A percentile compares a stretch with the other conserved stretches of the same genome.
phyloP scores from a whole-genome alignment of 169 alveolate species.

The Cryptosporidium ubiquitum region DNA sequence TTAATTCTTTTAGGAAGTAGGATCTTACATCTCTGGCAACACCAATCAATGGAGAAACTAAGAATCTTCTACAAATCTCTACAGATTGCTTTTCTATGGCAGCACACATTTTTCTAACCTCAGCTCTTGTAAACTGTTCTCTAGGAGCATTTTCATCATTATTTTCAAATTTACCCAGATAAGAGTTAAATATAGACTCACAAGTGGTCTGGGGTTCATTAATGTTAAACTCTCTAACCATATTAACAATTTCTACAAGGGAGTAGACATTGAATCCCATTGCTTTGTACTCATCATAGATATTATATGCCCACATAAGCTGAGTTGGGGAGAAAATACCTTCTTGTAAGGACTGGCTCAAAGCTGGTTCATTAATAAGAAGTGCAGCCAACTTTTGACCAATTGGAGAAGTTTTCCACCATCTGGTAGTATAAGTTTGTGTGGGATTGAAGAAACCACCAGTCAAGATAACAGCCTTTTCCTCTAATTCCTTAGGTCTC shows the following conservation, averaged over 20 bases:
- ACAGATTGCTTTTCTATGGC: conserved; percentile 64
- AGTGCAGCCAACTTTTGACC: conserved; percentile 69
- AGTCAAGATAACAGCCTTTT: conserved; percentile 59
- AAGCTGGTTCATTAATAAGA: conserved; percentile 18
- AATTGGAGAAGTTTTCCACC: conserved; percentile 74
- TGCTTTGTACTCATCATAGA: conserved; percentile 39
- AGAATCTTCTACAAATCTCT: conserved; percentile 59
- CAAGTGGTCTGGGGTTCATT: conserved; percentile 61
- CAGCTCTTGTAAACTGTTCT: conserved; percentile 45
- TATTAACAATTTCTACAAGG: conserved; percentile 41
- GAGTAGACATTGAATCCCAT: conserved; percentile 62
- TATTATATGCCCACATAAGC: conserved; percentile 70
- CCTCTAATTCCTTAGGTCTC: conserved; percentile 45
- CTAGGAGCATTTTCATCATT: conserved; percentile 64
- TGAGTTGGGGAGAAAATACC: conserved; percentile 64
- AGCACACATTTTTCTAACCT: conserved; percentile 64
- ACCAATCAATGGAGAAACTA: conserved; percentile 72
- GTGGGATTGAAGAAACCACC: conserved; percentile 71
- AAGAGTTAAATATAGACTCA: conserved; percentile 40
- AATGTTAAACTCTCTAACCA: conserved; percentile 56
- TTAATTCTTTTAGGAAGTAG: conserved; percentile 44
- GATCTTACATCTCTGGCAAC: conserved; percentile 69
- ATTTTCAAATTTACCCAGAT: conserved; percentile 52
- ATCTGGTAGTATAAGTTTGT: conserved; percentile 55
- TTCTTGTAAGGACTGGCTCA: conserved; percentile 62